These are phyloP conservation scores for Diaporthe sp. DNA, from an alignment of 2,329 filamentous ascomycete species.

Conservation along the genomic window DNA sequence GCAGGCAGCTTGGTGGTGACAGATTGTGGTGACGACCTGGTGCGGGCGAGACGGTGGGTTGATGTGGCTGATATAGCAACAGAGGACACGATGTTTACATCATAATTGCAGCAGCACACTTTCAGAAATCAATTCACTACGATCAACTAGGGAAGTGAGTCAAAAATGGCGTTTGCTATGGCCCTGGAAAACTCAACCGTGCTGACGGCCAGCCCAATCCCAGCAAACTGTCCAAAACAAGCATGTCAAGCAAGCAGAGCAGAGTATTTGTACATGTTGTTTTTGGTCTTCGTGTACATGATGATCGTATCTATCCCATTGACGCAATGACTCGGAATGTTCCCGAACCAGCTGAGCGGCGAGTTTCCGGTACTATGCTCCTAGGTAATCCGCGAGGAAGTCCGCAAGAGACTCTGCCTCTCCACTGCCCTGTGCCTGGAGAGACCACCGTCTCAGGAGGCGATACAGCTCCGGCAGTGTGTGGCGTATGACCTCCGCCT, in stretches of 20 bases:
- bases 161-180: background rate
- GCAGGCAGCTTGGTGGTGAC: background rate
- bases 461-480: background rate
- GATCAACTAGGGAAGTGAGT: background rate
- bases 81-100: accelerated
- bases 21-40: background rate
- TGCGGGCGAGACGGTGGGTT: background rate
- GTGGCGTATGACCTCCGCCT: too few species aligned
- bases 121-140: background rate
- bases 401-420: background rate
- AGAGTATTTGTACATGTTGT: background rate
- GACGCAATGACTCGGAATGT: background rate
- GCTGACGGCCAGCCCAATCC: background rate
- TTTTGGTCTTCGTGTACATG: too few species aligned
- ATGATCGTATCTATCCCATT: accelerated
- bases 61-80: background rate
- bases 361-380: background rate
- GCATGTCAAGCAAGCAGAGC: background rate
- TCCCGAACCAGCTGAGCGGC: too few species aligned
- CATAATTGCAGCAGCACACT: background rate
- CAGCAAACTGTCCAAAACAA: background rate
- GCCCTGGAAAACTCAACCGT: background rate
- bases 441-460: background rate
- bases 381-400: background rate
- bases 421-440: background rate